Evolutionary conservation across 2,329 filamentous ascomycete genomes (phyloP).

Genomic region (Dactylonectria macrodidyma): DNA sequence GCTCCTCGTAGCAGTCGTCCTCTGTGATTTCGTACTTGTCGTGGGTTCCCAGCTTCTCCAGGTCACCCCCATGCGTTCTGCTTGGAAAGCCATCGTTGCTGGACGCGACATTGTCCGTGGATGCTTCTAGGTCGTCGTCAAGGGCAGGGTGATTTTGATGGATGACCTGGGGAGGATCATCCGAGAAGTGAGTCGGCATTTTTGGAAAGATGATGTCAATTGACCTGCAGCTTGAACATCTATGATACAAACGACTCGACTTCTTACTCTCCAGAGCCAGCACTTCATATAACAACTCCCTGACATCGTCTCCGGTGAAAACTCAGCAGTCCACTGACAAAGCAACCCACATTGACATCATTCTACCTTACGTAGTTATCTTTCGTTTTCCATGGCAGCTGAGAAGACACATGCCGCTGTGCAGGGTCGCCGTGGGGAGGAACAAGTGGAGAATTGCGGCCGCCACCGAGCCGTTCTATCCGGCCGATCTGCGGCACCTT

Average conservation of each 20-base stretch:
- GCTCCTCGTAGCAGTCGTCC: conserved; percentile 75
- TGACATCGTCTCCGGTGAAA: not conserved
- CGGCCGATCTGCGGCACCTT: conserved; percentile 33
- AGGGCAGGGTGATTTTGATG: conserved; percentile 53
- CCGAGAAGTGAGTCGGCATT: conserved; percentile 54
- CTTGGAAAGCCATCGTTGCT: conserved; percentile 2
- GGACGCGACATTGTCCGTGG: conserved; percentile 33
- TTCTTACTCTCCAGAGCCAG: conserved; percentile 15
- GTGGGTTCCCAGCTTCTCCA: conserved; percentile 56
- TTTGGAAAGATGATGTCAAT: conserved; percentile 2
- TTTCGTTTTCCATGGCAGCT: conserved; percentile 30
- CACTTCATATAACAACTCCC: conserved; percentile 19
- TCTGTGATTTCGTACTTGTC: conserved; percentile 65
- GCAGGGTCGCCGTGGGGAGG: conserved; percentile 8
- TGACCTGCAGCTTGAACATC: conserved; percentile 4
- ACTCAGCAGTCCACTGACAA: conserved; percentile 4
- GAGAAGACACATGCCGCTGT: conserved; percentile 27
- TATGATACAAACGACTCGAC: not conserved
- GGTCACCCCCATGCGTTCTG: conserved; percentile 53
- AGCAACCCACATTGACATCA: conserved; percentile 42
- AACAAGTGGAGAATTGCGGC: not conserved
- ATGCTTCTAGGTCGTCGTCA: conserved; percentile 55
- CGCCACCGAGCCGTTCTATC: conserved; percentile 30
- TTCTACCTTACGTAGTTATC: conserved; percentile 11
- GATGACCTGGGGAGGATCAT: conserved; percentile 57